Evolutionary conservation across 2,329 filamentous ascomycete genomes (phyloP).

Genomic region (Exophiala mesophila): DNA sequence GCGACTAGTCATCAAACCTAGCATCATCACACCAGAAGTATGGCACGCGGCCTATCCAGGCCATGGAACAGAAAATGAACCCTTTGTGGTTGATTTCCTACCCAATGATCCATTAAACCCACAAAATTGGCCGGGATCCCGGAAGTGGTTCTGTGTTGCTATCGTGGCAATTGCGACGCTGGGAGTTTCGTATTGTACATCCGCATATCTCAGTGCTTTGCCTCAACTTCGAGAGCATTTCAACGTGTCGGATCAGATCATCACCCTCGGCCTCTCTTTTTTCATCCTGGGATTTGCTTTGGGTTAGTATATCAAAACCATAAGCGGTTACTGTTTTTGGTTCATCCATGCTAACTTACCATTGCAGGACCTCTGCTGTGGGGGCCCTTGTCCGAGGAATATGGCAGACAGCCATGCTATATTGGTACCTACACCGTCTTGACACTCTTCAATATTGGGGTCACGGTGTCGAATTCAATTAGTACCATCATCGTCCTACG

Average conservation of each 20-base stretch:
- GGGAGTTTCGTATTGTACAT: neutral
- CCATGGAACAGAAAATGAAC: neutral
- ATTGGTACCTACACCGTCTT: conserved; percentile 2
- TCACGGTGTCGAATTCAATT: neutral
- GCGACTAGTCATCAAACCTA: neutral
- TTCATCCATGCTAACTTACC: too few relatives aligned
- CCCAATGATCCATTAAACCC: conserved; percentile 31
- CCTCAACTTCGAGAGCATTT: conserved; percentile 2
- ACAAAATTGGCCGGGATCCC: conserved; percentile 44
- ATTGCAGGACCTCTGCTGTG: conserved; percentile 36
- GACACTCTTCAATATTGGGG: conserved; percentile 5
- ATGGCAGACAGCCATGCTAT: conserved; percentile 42
- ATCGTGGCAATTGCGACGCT: neutral
- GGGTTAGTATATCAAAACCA: too few relatives aligned
- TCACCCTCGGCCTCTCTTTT: conserved; percentile 31
- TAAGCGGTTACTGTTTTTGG: too few relatives aligned
- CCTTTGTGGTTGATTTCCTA: neutral
- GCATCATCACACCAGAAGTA: neutral
- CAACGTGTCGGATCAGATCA: conserved; percentile 1
- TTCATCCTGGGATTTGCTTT: conserved; percentile 44
- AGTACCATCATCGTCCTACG: conserved; percentile 2
- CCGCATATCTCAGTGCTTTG: conserved; percentile 1
- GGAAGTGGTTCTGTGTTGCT: conserved; percentile 32
- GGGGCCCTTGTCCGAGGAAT: conserved; percentile 46
- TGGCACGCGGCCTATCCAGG: neutral